Evolutionary conservation across 1,284 basidiomycete genomes (phyloP).

Genomic region (Cutaneotrichosporon arboriforme): DNA sequence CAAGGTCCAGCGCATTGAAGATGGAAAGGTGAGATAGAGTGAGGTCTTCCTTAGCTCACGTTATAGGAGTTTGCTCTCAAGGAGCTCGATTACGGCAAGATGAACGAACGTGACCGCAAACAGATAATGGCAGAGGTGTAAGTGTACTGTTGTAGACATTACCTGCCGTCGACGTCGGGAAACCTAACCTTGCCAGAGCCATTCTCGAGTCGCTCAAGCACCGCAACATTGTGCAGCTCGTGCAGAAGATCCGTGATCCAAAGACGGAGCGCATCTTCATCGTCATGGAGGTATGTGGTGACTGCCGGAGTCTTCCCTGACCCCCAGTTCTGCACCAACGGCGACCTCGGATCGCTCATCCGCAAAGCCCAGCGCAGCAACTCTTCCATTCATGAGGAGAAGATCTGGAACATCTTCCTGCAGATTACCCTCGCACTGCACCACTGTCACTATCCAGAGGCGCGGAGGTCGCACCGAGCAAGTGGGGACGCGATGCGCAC

Average conservation of each 20-base stretch:
- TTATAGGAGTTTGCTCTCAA: slow-evolving; percentile 78
- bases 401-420: slow-evolving; percentile 90
- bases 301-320: not conserved
- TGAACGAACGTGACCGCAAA: slow-evolving; percentile 85
- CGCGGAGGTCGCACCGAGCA: slow-evolving; percentile 14
- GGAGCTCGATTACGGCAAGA: slow-evolving; percentile 90
- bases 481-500: slow-evolving; percentile 4
- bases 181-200: slow-evolving; percentile 57
- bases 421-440: slow-evolving; percentile 86
- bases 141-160: slow-evolving; percentile 41
- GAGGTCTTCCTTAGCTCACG: not conserved
- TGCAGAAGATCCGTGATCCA: slow-evolving; percentile 68
- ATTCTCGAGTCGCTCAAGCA: slow-evolving; percentile 92
- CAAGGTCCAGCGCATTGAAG: slow-evolving; percentile 77
- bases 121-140: slow-evolving; percentile 98
- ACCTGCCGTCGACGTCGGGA: not conserved
- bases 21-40: slow-evolving; percentile 64
- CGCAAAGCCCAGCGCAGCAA: slow-evolving; percentile 52
- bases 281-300: slow-evolving; percentile 68
- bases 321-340: slow-evolving; percentile 75
- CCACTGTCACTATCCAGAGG: slow-evolving; percentile 67
- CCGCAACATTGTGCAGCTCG: slow-evolving; percentile 73
- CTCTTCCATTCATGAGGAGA: slow-evolving; percentile 76
- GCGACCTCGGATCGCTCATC: slow-evolving; percentile 82
- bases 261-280: slow-evolving; percentile 89